Conservation (phyloP, 345 rosid genomes). For the Carallia pectinifolia region DNA sequence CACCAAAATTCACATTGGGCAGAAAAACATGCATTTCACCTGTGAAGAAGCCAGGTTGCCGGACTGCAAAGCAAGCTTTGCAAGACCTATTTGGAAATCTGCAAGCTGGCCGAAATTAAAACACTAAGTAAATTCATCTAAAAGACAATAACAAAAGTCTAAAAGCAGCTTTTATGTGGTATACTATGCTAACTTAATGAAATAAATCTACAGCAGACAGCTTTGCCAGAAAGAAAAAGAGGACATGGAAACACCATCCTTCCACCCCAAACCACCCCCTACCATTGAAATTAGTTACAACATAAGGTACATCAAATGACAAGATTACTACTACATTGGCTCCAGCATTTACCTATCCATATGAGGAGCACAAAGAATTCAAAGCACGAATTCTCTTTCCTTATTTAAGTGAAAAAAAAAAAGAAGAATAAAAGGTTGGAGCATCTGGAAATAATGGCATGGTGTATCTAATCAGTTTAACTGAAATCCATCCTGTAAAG, state of each 20-base stretch:
- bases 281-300: too few species aligned
- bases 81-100: constrained; percentile 90
- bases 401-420: too few species aligned
- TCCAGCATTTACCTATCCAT: too few species aligned
- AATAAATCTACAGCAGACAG: background rate
- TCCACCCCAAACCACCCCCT: background rate
- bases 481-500: background rate
- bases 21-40: constrained; percentile 33
- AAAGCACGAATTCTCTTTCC: background rate
- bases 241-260: background rate
- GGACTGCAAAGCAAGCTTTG: constrained; percentile 69
- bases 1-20: background rate
- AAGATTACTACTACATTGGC: too few species aligned
- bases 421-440: too few species aligned
- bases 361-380: background rate
- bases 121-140: constrained; percentile 5
- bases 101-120: constrained; percentile 59
- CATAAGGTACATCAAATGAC: too few species aligned
- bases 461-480: background rate
- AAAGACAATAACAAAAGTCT: background rate
- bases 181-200: background rate
- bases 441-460: too few species aligned
- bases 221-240: background rate
- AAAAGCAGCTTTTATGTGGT: background rate
- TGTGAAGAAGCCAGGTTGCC: constrained; percentile 75